Percentiles rank a stretch among this genome's conserved stretches.
phyloP scores from a whole-genome alignment of 139 green algal species.

The Parachlorella kessleri region DNA sequence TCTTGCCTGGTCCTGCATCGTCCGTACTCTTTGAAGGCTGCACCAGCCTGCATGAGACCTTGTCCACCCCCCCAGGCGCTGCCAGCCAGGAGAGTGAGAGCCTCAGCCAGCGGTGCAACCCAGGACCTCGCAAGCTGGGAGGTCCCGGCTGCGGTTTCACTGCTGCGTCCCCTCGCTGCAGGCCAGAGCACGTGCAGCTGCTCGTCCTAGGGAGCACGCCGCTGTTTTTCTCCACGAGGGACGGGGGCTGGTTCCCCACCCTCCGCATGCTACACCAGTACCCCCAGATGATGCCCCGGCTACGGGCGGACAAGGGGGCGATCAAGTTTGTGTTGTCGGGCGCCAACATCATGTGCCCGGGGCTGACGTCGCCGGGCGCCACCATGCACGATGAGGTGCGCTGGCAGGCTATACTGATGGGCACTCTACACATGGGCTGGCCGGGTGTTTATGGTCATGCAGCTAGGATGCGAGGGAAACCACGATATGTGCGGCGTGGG shows the following conservation, averaged over 20 bases:
- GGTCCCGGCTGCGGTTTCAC: not conserved
- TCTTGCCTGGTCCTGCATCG: not conserved
- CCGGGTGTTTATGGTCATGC: no score
- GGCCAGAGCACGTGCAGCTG: conserved; percentile 84
- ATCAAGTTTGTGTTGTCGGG: conserved; percentile 99
- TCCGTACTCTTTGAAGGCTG: no score
- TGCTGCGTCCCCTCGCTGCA: conserved; percentile 40
- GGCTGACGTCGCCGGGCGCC: conserved; percentile 91
- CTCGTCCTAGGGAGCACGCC: conserved; percentile 81
- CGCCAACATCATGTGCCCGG: conserved; percentile 99
- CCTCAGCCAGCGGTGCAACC: not conserved
- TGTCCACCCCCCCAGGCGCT: no score
- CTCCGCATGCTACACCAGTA: conserved; percentile 71
- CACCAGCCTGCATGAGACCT: no score
- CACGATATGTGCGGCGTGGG: no score
- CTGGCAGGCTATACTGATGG: no score
- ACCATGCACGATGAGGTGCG: conserved; percentile 92
- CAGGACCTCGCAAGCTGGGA: not conserved
- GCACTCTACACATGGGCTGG: no score
- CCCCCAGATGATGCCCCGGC: conserved; percentile 68
- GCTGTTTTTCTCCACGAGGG: conserved; percentile 92
- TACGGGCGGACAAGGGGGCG: conserved; percentile 91
- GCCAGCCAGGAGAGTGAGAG: no score
- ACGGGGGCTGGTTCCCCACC: conserved; percentile 95
- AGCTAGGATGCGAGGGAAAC: no score